Base-by-base conservation (phyloP, 2,329 filamentous ascomycete species). In the Colletotrichum gloeosporioides region DNA sequence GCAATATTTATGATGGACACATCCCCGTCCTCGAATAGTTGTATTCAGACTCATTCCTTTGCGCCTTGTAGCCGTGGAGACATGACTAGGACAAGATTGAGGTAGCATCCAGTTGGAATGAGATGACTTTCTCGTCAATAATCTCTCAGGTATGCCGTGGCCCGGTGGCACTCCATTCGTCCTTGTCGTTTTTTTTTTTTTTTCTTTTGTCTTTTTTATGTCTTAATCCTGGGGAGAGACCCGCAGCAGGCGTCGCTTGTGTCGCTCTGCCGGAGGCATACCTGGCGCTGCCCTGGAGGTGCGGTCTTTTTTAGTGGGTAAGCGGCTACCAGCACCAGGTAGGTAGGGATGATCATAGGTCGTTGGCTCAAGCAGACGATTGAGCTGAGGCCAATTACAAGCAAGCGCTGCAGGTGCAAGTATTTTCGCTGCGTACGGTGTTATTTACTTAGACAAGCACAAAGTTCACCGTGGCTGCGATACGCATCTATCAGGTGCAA, bases 191-290 rank as follows among this genome's bases (percentile, higher is more conserved):
- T 29, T 57, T 36, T 49, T 22, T 22, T 22, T 22, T 68, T 29
- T 57, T 36, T 49, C 3, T 22, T 22, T 49, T 68, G 7, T 36
- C n/a, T 25, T 10, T 49, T 29, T 22, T 44, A 59, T 16, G 44
- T 53, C n/a, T 53, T 22, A 53, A 53, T 63, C 36, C 31, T 63
- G 69, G 62, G 69, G 34, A 31, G 31, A 29, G 63, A 68, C 73
- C 69, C 55, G 53, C 39, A 31, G 36, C 55, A 73, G 73, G 25
- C 22, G 63, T 31, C 55, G 69, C 73, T 67, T 64, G 69, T 73
- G 69, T 75, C 73, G 73, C 69, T 75, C 73, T 75, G 73, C 73
- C 63, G 63, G 39, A 62, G 68, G 55, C 62, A 62, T 72, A 44
- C 39, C 39, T 49, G 55, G 61, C 68, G 72, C 53, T 36, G 39